phyloP scores from a whole-genome alignment of 257 asterid genomes.

The Solanum phureja region DNA sequence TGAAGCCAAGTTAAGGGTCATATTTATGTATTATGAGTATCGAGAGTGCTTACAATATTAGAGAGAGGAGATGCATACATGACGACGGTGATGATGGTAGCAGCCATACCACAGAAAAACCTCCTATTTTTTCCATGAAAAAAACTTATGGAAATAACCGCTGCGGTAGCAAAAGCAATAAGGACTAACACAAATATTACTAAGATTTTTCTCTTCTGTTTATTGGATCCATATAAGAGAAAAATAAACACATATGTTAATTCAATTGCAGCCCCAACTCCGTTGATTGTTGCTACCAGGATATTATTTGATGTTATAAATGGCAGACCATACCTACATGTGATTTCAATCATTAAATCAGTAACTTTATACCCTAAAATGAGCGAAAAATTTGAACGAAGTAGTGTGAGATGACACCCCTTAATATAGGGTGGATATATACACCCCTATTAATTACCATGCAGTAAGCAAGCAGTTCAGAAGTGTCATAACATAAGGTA shows the following conservation, averaged over 20 bases:
- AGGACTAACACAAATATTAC: constrained; percentile 31
- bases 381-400: no score
- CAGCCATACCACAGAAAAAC: constrained; percentile 56
- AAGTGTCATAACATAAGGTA: constrained; percentile 71
- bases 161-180: constrained; percentile 28
- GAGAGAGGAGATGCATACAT: constrained; percentile 83
- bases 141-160: constrained; percentile 39
- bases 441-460: constrained; percentile 18
- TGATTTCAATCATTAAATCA: not conserved
- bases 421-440: no score
- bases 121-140: constrained; percentile 52
- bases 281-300: constrained; percentile 53
- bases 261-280: constrained; percentile 56
- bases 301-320: constrained; percentile 73
- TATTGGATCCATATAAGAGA: constrained; percentile 38
- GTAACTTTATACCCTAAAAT: not conserved
- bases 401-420: no score
- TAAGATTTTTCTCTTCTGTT: constrained; percentile 41
- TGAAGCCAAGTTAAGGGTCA: no score
- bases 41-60: constrained; percentile 30
- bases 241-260: constrained; percentile 35
- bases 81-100: constrained; percentile 60
- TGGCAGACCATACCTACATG: constrained; percentile 67
- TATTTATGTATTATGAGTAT: no score
- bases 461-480: constrained; percentile 80